phyloP scores from a whole-genome alignment of 2,329 filamentous ascomycete species.

The Alternaria novae-zelandiae region DNA sequence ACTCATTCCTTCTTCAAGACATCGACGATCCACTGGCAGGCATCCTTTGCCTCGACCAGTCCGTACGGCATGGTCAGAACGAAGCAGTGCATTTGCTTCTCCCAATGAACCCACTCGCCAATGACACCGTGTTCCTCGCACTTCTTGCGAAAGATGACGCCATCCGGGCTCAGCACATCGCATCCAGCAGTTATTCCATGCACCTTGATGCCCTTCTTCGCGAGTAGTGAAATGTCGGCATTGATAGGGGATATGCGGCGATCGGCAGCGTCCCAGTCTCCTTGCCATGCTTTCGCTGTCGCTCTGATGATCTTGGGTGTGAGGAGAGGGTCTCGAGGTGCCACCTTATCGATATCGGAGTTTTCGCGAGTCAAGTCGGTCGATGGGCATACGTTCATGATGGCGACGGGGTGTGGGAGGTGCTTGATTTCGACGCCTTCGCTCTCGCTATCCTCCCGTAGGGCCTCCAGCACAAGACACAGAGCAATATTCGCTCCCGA shows the following conservation, averaged over 20 bases:
- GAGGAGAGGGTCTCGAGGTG: conserved; percentile 56
- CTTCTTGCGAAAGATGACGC: conserved; percentile 55
- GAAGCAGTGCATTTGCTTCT: conserved; percentile 67
- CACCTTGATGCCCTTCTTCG: conserved; percentile 53
- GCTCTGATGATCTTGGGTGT: conserved; percentile 50
- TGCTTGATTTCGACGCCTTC: conserved; percentile 4
- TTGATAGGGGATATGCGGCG: conserved; percentile 58
- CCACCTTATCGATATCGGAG: conserved; percentile 50
- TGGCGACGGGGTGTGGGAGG: conserved; percentile 39
- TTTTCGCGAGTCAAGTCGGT: conserved; percentile 58
- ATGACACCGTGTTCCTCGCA: conserved; percentile 51
- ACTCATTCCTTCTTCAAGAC: conserved; percentile 37
- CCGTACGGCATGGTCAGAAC: conserved; percentile 58
- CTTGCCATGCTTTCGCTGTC: conserved; percentile 52
- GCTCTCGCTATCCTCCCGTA: conserved; percentile 39
- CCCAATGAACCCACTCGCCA: conserved; percentile 65
- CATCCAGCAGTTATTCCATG: conserved; percentile 60
- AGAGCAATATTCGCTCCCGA: conserved; percentile 63
- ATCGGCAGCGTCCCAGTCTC: conserved; percentile 52
- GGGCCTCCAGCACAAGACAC: conserved; percentile 47
- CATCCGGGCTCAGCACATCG: conserved; percentile 63
- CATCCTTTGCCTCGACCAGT: conserved; percentile 56
- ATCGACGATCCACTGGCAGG: conserved; percentile 55
- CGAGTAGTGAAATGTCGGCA: conserved; percentile 51
- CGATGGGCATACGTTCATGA: conserved; percentile 58